Evolutionary conservation across 2,329 filamentous ascomycete species (phyloP).

Genomic region (Zelopaecilomyces penicillatus): DNA sequence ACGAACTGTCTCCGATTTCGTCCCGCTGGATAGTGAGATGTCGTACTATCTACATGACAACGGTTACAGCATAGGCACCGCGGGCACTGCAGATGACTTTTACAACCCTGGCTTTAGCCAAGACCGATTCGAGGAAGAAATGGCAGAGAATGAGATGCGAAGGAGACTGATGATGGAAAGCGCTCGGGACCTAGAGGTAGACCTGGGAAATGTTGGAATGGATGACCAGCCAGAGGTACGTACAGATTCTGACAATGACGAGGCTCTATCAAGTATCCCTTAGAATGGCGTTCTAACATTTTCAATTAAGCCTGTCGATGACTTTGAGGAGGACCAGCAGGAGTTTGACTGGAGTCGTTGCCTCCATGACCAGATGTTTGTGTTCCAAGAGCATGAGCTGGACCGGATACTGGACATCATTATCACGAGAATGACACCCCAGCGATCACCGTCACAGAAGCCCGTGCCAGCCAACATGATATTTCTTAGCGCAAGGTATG

Average conservation of each 20-base stretch:
- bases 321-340: constrained; percentile 79
- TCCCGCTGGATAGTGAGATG: constrained; percentile 91
- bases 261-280: neutral
- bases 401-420: constrained; percentile 89
- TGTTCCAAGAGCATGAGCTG: constrained; percentile 92
- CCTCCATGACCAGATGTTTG: constrained; percentile 98
- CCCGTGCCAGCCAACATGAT: constrained; percentile 96
- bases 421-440: constrained; percentile 96
- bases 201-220: constrained; percentile 88
- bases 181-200: constrained; percentile 90
- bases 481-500: constrained; percentile 90
- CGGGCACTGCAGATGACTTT: constrained; percentile 78
- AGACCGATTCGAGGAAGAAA: constrained; percentile 91
- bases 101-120: constrained; percentile 89
- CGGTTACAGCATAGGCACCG: constrained; percentile 80
- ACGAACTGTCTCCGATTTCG: constrained; percentile 90
- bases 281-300: neutral
- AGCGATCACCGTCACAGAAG: constrained; percentile 92
- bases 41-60: constrained; percentile 92
- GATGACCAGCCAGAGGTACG: constrained; percentile 88
- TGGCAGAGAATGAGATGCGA: constrained; percentile 93
- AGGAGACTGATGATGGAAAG: constrained; percentile 99
- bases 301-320: constrained; percentile 52
- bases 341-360: constrained; percentile 96
- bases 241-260: constrained; percentile 16